A percentile compares a stretch with the other conserved stretches of the same genome.
Evolutionary conservation across 2,329 filamentous ascomycete genomes (phyloP).

Genomic region (Botryotinia convoluta): DNA sequence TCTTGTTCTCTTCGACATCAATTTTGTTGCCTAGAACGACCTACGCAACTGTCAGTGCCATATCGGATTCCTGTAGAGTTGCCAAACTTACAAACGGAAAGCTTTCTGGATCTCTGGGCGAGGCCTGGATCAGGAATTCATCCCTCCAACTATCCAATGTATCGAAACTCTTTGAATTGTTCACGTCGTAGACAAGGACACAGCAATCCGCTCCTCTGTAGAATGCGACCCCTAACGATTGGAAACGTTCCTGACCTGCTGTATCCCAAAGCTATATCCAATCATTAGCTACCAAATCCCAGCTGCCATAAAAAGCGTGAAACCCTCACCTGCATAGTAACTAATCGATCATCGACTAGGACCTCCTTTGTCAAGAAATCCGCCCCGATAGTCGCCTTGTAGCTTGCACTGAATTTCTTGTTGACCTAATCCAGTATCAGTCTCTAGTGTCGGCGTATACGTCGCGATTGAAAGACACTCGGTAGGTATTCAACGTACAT

Average conservation of each 20-base stretch:
- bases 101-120: slow-evolving; percentile 91
- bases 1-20: slow-evolving; percentile 95
- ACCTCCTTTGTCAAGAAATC: slow-evolving; percentile 99
- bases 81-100: slow-evolving; percentile 83
- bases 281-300: slow-evolving; percentile 24
- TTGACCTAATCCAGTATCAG: slow-evolving; percentile 69
- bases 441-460: not conserved
- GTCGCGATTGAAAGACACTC: not conserved
- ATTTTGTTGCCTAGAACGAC: slow-evolving; percentile 99
- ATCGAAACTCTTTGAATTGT: slow-evolving; percentile 99
- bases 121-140: slow-evolving; percentile 96
- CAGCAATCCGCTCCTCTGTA: slow-evolving; percentile 98
- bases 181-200: slow-evolving; percentile 96
- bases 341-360: slow-evolving; percentile 90
- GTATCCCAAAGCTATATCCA: slow-evolving; percentile 90
- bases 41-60: slow-evolving; percentile 45
- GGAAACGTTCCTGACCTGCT: slow-evolving; percentile 94
- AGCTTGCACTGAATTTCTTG: slow-evolving; percentile 99
- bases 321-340: slow-evolving; percentile 85
- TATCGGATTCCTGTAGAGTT: slow-evolving; percentile 11
- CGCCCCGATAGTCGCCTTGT: slow-evolving; percentile 98
- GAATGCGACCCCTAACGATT: slow-evolving; percentile 94
- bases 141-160: slow-evolving; percentile 98
- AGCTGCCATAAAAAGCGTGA: not conserved
- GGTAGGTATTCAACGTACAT: slow-evolving; percentile 63